A percentile compares a stretch with the other conserved stretches of the same genome.
phyloP scores from a whole-genome alignment of 2,329 filamentous ascomycete species.

The Microsporum canis region DNA sequence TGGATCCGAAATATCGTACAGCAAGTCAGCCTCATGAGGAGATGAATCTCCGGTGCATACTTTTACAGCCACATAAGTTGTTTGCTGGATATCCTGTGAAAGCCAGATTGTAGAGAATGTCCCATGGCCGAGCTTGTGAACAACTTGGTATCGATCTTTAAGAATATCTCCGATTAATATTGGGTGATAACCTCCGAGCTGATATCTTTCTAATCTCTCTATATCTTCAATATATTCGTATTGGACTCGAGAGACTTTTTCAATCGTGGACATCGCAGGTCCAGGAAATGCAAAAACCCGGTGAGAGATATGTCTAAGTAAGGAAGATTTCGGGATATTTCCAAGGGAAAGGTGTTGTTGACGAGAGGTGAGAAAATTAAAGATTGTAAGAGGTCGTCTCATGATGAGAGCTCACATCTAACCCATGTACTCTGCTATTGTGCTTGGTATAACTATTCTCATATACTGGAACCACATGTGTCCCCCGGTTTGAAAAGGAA shows the following conservation, averaged over 20 bases:
- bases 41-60: neutral
- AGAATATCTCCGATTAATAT: constrained; percentile 10
- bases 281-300: neutral
- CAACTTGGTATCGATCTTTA: constrained; percentile 13
- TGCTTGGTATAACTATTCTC: no score
- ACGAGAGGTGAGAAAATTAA: no score
- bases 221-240: neutral
- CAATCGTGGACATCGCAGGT: neutral
- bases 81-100: constrained; percentile 5
- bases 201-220: neutral
- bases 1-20: neutral
- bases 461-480: no score
- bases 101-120: constrained; percentile 17
- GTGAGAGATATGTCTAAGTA: no score
- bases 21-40: neutral
- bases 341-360: no score
- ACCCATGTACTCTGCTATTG: no score
- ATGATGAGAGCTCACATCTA: no score
- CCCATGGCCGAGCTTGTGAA: constrained; percentile 18
- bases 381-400: no score
- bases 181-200: neutral
- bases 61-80: neutral
- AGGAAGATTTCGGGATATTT: no score
- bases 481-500: no score
- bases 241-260: neutral